A percentile compares a stretch with the other conserved stretches of the same genome.
phyloP scores from a whole-genome alignment of 345 rosid genomes.

The Dipteronia dyeriana region DNA sequence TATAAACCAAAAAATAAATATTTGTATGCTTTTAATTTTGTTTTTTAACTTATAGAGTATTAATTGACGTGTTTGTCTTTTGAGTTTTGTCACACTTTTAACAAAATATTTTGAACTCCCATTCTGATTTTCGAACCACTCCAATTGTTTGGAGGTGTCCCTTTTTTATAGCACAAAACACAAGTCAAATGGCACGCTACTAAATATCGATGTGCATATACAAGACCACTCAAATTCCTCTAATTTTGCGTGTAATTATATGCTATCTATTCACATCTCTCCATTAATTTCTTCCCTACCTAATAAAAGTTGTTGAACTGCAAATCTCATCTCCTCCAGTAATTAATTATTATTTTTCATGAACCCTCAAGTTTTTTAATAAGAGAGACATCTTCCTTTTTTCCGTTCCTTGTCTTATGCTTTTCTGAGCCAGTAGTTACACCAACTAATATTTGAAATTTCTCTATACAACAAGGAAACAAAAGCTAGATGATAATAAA shows the following conservation, averaged over 20 bases:
- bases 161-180: conserved; percentile 7
- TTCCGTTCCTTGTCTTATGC: background rate
- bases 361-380: background rate
- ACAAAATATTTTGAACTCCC: background rate
- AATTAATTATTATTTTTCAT: background rate
- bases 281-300: conserved; percentile 19
- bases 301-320: conserved; percentile 42
- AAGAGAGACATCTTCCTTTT: background rate
- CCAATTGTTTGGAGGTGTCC: conserved; percentile 2
- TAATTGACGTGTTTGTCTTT: background rate
- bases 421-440: conserved; percentile 22
- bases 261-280: background rate
- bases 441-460: conserved; percentile 21
- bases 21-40: too few relatives aligned
- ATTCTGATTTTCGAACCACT: conserved; percentile 14
- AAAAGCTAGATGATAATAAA: background rate
- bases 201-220: background rate
- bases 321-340: conserved; percentile 18
- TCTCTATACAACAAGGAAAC: background rate
- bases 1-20: background rate
- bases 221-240: conserved; percentile 5
- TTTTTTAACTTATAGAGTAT: background rate
- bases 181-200: background rate
- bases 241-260: conserved; percentile 17
- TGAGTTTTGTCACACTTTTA: background rate